phyloP scores from a whole-genome alignment of 257 asterid species.

The Primulina tabacum region DNA sequence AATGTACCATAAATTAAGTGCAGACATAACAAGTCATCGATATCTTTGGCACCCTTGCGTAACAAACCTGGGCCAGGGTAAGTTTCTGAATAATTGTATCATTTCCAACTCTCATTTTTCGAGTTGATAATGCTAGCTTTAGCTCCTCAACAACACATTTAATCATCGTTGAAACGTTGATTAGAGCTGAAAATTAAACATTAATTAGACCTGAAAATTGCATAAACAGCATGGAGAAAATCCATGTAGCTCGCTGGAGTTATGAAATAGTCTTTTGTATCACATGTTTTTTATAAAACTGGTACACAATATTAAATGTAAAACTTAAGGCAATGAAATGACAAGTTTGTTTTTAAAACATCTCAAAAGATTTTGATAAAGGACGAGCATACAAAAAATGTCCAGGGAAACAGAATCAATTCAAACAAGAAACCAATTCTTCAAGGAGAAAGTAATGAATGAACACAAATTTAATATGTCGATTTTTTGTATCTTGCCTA shows the following conservation, averaged over 20 bases:
- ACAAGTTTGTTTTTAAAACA: slow-evolving; percentile 11
- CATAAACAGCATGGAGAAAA: slow-evolving; percentile 15
- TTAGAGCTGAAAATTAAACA: slow-evolving; percentile 51
- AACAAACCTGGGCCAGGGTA: slow-evolving; percentile 73
- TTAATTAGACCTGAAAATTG: slow-evolving; percentile 62
- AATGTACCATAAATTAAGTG: slow-evolving; percentile 19
- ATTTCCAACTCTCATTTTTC: slow-evolving; percentile 83
- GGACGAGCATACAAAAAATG: background rate
- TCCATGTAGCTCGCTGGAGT: slow-evolving; percentile 21
- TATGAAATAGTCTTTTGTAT: slow-evolving; percentile 3
- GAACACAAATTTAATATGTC: background rate
- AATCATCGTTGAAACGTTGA: slow-evolving; percentile 63
- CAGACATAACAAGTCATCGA: slow-evolving; percentile 5
- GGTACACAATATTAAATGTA: slow-evolving; percentile 8
- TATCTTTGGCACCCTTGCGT: background rate
- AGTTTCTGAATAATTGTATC: slow-evolving; percentile 81
- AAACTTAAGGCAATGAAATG: background rate
- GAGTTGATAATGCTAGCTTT: slow-evolving; percentile 84
- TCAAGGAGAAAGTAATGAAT: slow-evolving; percentile 4
- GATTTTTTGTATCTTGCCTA: background rate
- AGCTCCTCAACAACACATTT: slow-evolving; percentile 71
- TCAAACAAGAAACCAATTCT: slow-evolving; percentile 21
- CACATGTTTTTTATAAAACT: background rate
- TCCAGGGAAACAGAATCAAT: slow-evolving; percentile 18
- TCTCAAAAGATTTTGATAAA: slow-evolving; percentile 1